phyloP scores from a whole-genome alignment of 2,329 filamentous ascomycete species.

The Coniella lustricola region DNA sequence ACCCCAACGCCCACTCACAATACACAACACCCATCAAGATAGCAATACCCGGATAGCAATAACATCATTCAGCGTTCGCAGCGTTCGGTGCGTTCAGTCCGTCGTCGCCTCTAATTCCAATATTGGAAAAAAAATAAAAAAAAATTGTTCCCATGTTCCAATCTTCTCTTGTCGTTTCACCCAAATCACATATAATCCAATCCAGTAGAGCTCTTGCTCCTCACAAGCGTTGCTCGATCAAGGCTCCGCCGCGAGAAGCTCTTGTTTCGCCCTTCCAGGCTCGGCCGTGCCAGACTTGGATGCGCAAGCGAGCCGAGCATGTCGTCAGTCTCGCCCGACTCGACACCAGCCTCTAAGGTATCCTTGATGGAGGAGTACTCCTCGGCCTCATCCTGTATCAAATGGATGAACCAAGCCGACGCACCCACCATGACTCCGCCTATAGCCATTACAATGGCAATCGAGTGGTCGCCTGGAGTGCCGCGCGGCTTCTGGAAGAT shows the following conservation, averaged over 20 bases:
- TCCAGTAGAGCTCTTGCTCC: slow-evolving; percentile 43
- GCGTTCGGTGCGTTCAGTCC: too few species aligned
- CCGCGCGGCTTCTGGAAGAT: slow-evolving; percentile 82
- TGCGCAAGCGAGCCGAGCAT: slow-evolving; percentile 27
- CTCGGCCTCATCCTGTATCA: slow-evolving; percentile 55
- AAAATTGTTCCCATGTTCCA: too few species aligned
- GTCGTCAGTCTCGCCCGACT: slow-evolving; percentile 18
- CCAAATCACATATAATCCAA: slow-evolving; percentile 31
- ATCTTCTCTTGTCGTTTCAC: too few species aligned
- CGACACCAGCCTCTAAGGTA: slow-evolving; percentile 34
- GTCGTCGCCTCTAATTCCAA: too few species aligned
- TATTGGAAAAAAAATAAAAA: too few species aligned
- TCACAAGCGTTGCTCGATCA: slow-evolving; percentile 38
- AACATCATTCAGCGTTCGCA: too few species aligned
- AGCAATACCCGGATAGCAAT: too few species aligned
- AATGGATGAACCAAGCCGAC: slow-evolving; percentile 65
- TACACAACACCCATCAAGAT: not conserved
- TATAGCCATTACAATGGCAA: slow-evolving; percentile 78
- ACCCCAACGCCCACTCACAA: not conserved
- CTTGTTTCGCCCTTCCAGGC: slow-evolving; percentile 6
- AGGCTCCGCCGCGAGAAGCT: slow-evolving; percentile 29
- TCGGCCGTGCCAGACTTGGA: slow-evolving; percentile 35
- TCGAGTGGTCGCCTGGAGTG: slow-evolving; percentile 75
- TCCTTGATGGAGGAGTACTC: slow-evolving; percentile 27
- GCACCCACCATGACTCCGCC: slow-evolving; percentile 73